These are phyloP conservation scores for Ceratocystis papillata DNA, from an alignment of 2,329 filamentous ascomycete genomes.

Conservation along the genomic window DNA sequence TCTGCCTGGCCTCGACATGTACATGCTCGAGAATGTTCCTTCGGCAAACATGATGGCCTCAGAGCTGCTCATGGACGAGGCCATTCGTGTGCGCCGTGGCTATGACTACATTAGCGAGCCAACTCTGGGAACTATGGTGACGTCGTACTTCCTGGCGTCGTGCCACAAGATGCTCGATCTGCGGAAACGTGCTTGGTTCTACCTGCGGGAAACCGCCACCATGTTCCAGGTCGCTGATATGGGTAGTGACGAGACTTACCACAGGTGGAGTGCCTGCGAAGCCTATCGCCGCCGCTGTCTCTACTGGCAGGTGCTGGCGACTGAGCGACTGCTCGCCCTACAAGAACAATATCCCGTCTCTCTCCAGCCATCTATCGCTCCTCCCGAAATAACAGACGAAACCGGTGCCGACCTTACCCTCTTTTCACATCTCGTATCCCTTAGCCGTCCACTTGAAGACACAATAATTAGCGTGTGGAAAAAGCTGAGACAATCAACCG, in stretches of 20 bases:
- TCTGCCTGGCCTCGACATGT: constrained; percentile 47
- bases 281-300: constrained; percentile 53
- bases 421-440: constrained; percentile 44
- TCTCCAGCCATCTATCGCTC: constrained; percentile 55
- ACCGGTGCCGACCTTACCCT: constrained; percentile 19
- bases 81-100: constrained; percentile 51
- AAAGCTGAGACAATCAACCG: constrained; percentile 50
- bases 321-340: constrained; percentile 64
- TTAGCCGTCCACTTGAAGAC: constrained; percentile 49
- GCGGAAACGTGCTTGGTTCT: constrained; percentile 61
- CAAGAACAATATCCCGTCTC: constrained; percentile 59
- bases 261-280: constrained; percentile 47
- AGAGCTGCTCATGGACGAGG: constrained; percentile 57
- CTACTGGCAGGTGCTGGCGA: constrained; percentile 63
- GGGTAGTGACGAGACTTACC: constrained; percentile 53
- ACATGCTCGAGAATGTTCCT: constrained; percentile 45
- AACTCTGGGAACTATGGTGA: constrained; percentile 50
- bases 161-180: constrained; percentile 38
- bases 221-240: constrained; percentile 51
- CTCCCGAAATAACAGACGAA: constrained; percentile 23
- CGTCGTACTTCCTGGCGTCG: constrained; percentile 70
- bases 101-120: constrained; percentile 50
- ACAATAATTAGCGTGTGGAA: constrained; percentile 42
- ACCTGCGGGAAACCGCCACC: constrained; percentile 65
- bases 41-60: constrained; percentile 53